These are phyloP conservation scores for Emmonsia crescens DNA, from an alignment of 2,329 filamentous ascomycete genomes.

Conservation along the genomic window DNA sequence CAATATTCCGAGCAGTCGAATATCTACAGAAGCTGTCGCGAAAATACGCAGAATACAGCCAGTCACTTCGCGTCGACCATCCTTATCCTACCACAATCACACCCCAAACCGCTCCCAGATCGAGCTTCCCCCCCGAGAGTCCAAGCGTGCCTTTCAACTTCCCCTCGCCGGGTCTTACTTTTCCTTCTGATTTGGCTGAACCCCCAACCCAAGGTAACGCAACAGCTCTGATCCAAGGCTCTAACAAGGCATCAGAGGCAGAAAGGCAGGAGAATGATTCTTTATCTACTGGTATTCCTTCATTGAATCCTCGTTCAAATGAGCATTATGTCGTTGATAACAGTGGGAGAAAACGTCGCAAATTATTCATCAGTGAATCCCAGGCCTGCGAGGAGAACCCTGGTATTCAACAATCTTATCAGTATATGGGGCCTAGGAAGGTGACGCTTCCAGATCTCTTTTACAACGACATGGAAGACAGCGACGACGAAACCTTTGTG, in stretches of 20 bases:
- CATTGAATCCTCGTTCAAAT: slow-evolving; percentile 10
- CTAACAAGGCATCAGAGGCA: background rate
- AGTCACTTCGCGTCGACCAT: background rate
- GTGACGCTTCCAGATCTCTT: slow-evolving; percentile 34
- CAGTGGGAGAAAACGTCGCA: slow-evolving; percentile 23
- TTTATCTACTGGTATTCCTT: background rate
- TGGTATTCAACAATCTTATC: background rate
- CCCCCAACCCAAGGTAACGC: background rate
- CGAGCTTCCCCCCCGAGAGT: background rate
- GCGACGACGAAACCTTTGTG: slow-evolving; percentile 19
- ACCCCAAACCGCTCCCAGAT: background rate
- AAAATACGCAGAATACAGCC: slow-evolving; percentile 32
- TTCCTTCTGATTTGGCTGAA: background rate
- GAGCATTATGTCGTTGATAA: slow-evolving; percentile 19
- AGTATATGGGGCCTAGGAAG: slow-evolving; percentile 10
- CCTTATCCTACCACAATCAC: slow-evolving; percentile 2
- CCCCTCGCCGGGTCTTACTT: background rate
- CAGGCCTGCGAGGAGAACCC: background rate
- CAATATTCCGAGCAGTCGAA: slow-evolving; percentile 48
- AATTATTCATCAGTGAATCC: slow-evolving; percentile 14
- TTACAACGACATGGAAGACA: slow-evolving; percentile 26
- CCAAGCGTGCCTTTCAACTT: background rate
- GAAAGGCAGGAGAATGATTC: too few relatives aligned
- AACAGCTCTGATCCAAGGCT: background rate
- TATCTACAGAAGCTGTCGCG: slow-evolving; percentile 44